Percentiles rank a stretch among this genome's conserved stretches.
These are phyloP conservation scores for Entoloma clypeatum DNA, from an alignment of 1,284 basidiomycete species.

Conservation along the genomic window DNA sequence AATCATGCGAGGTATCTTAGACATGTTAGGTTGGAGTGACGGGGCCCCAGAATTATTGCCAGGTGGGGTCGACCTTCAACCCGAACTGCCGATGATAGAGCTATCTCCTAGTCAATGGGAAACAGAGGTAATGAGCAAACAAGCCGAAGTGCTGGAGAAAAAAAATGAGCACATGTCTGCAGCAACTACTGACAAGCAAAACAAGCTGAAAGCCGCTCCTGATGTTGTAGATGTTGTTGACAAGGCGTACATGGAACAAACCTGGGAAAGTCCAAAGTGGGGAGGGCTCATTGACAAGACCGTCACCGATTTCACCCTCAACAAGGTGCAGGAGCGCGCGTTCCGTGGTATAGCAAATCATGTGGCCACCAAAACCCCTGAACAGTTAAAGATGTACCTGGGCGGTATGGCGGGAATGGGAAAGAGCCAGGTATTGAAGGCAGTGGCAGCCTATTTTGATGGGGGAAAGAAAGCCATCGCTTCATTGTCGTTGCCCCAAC, in stretches of 20 bases:
- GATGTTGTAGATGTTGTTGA: slow-evolving; percentile 14
- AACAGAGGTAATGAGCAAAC: no score
- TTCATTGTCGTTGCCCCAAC: slow-evolving; percentile 34
- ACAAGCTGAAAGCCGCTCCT: neutral
- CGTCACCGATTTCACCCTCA: slow-evolving; percentile 18
- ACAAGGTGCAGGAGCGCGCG: slow-evolving; percentile 28
- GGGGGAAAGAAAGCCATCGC: slow-evolving; percentile 21
- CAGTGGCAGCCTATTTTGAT: slow-evolving; percentile 24
- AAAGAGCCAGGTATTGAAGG: slow-evolving; percentile 27
- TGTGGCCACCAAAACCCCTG: slow-evolving; percentile 8
- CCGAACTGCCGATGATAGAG: no score
- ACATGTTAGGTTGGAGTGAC: no score
- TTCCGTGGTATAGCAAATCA: slow-evolving; percentile 27
- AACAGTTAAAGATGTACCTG: slow-evolving; percentile 34
- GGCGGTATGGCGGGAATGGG: slow-evolving; percentile 29
- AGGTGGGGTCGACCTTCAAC: no score
- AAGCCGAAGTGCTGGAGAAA: neutral
- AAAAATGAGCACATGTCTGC: neutral
- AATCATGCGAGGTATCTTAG: no score
- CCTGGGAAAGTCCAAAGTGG: slow-evolving; percentile 6
- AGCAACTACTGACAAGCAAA: neutral
- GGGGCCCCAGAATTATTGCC: no score
- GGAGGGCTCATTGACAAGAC: slow-evolving; percentile 8
- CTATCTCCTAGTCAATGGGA: no score
- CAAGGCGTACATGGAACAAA: slow-evolving; percentile 11